Percentiles rank a stretch among this genome's conserved stretches.
These are phyloP conservation scores for Agaricus subrufescens DNA, from an alignment of 768 basidiomycete genomes.

Conservation along the genomic window DNA sequence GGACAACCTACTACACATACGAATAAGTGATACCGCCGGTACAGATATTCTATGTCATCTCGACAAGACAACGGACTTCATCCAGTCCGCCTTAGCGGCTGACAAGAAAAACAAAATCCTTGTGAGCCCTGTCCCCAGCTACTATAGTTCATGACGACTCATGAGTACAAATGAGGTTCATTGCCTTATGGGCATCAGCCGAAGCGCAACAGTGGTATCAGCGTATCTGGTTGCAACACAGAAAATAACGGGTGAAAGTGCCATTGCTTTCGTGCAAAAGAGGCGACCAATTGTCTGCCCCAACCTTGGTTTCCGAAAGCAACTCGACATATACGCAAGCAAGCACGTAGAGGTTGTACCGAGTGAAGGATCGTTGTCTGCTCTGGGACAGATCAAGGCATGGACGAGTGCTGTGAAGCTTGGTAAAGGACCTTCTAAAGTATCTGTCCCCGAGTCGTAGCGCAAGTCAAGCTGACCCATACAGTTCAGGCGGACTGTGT, in stretches of 20 bases:
- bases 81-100: conserved; percentile 26
- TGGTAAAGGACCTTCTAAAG: background rate
- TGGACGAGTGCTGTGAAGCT: background rate
- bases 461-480: background rate
- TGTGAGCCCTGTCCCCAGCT: conserved; percentile 17
- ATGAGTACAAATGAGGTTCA: conserved; percentile 49
- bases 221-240: conserved; percentile 61
- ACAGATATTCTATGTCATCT: conserved; percentile 30
- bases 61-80: conserved; percentile 32
- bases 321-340: conserved; percentile 41
- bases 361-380: conserved; percentile 4
- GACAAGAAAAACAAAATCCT: conserved; percentile 33
- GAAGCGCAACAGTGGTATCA: conserved; percentile 71
- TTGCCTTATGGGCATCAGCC: conserved; percentile 70
- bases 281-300: conserved; percentile 60
- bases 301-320: conserved; percentile 61
- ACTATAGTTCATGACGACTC: background rate
- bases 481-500: background rate
- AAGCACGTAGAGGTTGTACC: conserved; percentile 16
- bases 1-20: conserved; percentile 45
- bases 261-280: conserved; percentile 49
- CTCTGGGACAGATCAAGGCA: conserved; percentile 5
- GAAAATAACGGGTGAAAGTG: conserved; percentile 46
- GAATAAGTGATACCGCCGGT: conserved; percentile 23
- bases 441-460: background rate